Evolutionary conservation across 2,329 filamentous ascomycete species (phyloP).

Genomic region (Penicillium nordicum): DNA sequence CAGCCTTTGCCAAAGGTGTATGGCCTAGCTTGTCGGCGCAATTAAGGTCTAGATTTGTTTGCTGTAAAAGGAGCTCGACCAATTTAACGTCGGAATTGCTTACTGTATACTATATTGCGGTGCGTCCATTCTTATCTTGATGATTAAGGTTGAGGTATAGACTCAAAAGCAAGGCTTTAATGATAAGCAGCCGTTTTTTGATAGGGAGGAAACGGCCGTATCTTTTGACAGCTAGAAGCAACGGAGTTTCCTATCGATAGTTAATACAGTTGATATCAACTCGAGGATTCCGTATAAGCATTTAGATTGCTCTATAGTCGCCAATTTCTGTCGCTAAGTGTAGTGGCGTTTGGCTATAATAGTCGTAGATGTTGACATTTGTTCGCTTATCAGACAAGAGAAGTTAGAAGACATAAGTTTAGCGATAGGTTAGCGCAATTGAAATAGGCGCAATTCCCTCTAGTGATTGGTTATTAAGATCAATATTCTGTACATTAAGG

Average conservation of each 20-base stretch:
- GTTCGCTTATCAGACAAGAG: background rate
- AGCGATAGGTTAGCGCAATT: background rate
- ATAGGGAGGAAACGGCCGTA: background rate
- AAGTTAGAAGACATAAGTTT: background rate
- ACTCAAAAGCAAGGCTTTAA: slow-evolving; percentile 1
- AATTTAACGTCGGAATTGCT: background rate
- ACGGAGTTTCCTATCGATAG: background rate
- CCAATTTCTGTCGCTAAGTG: background rate
- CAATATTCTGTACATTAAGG: background rate
- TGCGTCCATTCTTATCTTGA: background rate
- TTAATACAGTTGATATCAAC: slow-evolving; percentile 1
- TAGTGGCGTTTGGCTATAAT: background rate
- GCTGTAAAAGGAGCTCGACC: background rate
- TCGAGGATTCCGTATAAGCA: background rate
- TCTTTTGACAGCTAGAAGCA: background rate
- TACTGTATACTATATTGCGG: background rate
- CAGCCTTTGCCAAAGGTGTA: background rate
- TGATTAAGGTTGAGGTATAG: background rate
- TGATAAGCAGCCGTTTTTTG: background rate
- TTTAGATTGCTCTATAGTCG: background rate
- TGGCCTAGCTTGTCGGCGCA: background rate
- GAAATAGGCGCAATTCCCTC: background rate
- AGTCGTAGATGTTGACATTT: slow-evolving; percentile 1
- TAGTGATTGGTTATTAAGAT: background rate
- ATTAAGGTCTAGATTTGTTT: background rate